These are phyloP conservation scores for Tympanopsis confertula DNA, from an alignment of 2,329 filamentous ascomycete genomes.

Conservation along the genomic window DNA sequence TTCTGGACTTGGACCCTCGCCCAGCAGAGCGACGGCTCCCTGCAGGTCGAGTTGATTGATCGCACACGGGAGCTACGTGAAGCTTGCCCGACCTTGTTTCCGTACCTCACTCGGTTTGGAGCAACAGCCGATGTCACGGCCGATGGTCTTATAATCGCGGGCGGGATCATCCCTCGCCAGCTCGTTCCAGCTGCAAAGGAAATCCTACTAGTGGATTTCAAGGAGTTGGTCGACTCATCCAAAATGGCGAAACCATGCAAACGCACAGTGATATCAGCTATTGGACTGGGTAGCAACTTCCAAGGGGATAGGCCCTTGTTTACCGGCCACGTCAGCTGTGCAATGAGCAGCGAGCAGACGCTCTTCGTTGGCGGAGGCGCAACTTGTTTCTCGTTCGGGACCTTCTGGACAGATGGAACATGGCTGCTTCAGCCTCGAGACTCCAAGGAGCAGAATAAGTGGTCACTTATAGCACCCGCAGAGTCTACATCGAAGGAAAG, in stretches of 20 bases:
- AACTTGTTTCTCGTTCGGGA: conserved; percentile 84
- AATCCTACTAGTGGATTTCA: neutral
- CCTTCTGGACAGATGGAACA: conserved; percentile 63
- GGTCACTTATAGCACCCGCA: conserved; percentile 11
- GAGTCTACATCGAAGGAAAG: conserved; percentile 3
- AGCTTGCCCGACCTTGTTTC: neutral
- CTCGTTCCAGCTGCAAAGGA: neutral
- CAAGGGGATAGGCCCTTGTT: neutral
- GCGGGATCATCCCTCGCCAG: neutral
- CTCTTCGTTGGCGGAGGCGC: conserved; percentile 69
- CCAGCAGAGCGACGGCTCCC: neutral
- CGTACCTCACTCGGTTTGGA: neutral
- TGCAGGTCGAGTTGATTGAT: neutral
- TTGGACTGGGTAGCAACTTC: neutral
- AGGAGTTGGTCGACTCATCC: neutral
- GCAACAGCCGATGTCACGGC: neutral
- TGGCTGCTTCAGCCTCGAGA: conserved; percentile 28
- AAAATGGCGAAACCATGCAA: no score
- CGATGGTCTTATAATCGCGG: neutral
- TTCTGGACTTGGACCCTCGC: neutral
- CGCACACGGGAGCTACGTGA: neutral
- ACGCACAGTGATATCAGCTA: neutral
- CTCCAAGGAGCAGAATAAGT: conserved; percentile 13
- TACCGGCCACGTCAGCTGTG: neutral
- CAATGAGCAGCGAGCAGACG: conserved; percentile 24